Base-by-base conservation (phyloP, 257 asterid species). In the Paraleonurus japonicus region DNA sequence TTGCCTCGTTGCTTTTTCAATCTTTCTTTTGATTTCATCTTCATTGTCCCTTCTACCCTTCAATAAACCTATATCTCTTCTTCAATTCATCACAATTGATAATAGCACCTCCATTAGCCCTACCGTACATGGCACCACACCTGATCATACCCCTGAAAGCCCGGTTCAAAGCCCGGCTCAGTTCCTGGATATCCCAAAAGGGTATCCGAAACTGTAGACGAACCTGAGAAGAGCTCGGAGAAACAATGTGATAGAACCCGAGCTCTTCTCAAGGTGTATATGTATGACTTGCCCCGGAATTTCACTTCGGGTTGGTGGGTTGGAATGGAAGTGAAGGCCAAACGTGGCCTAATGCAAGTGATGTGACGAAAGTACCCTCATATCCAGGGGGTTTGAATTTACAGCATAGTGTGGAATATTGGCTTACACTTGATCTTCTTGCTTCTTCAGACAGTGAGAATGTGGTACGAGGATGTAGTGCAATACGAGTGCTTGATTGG, bases 371-470 rank as follows among this genome's bases (percentile, higher is more conserved):
- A 35, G 33, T 85, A 17, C 98, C 98, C 17, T 61, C 87, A 0
- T 92, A 92, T 78, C 95, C 95, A 0, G 96, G 96, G 27, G 96
- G 96, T 4, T 80, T 92, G 61, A 90, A 88, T 69, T 57, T 80
- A 23, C 98, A 90, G 74, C 96, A 90, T 19, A 92, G 98, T 55
- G 76, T 65, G 0, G 98, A 86, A 70, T 88, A 92, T 61, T 92
- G 96, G 96, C 90, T 92, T 4, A 84, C 95, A 0, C 90, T 92
- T 10, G 98, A 92, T 61, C 94, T 92, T 61, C 85, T 92, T 3
- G 82, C 87, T 10, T 89, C 87, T 10, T 89, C 98, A 0, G 83
- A 72, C n/a, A 48, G 50, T 8, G 77, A 77, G 11, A 80, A 75
- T 72, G 66, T 87, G 5, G 71, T 48, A 32, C 70, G 96, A 75